A percentile compares a stretch with the other conserved stretches of the same genome.
Evolutionary conservation across 306 rosid species (phyloP).

Genomic region (Mimosa bimucronata): DNA sequence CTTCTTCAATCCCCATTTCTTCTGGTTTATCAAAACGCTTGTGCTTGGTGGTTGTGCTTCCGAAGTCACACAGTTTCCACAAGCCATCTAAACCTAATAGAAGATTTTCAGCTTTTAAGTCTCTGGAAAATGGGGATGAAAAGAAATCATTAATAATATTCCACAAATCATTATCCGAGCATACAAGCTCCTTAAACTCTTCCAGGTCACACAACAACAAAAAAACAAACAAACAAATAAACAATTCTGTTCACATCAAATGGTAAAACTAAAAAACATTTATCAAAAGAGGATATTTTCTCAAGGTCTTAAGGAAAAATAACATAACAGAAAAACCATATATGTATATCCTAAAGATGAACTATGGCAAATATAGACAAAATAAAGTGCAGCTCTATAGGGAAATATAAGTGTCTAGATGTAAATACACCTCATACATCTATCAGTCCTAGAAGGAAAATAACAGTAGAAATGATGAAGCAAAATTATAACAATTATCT

Average conservation of each 20-base stretch:
- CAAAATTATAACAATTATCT: no score
- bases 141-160: neutral
- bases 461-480: neutral
- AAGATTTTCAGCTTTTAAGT: constrained; percentile 93
- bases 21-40: constrained; percentile 93
- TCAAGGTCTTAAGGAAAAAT: neutral
- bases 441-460: neutral
- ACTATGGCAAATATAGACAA: neutral
- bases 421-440: neutral
- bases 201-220: constrained; percentile 4
- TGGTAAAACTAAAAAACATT: constrained; percentile 2
- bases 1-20: constrained; percentile 99
- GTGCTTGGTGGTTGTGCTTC: constrained; percentile 91
- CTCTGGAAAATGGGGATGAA: constrained; percentile 53
- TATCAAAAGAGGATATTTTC: neutral
- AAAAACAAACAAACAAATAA: neutral
- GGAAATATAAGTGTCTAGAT: neutral
- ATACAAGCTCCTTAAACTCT: neutral
- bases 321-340: neutral
- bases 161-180: neutral
- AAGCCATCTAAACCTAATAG: constrained; percentile 77
- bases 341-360: neutral
- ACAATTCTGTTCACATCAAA: neutral
- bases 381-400: neutral
- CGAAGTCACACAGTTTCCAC: constrained; percentile 97